Evolutionary conservation across 805 yeast genomes (phyloP).

Genomic region (Zygosaccharomyces pseudorouxii): DNA sequence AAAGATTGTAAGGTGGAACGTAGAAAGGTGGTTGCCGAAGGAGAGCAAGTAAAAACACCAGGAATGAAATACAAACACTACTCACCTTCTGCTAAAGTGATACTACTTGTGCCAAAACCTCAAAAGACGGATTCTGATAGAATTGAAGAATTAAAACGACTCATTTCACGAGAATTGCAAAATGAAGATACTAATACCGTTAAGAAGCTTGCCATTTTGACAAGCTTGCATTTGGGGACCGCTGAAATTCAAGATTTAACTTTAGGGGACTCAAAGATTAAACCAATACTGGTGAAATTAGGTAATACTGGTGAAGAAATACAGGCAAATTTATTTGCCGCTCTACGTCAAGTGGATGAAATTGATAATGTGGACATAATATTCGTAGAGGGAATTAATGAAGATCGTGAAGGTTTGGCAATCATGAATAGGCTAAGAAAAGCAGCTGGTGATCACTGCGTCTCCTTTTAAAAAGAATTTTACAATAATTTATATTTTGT

Average conservation of each 20-base stretch:
- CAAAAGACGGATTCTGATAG: conserved; percentile 35
- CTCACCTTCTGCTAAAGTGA: conserved; percentile 82
- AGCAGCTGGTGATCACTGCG: conserved; percentile 59
- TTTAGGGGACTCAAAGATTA: neutral
- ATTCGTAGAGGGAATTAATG: conserved; percentile 78
- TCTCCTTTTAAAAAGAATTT: conserved; percentile 12
- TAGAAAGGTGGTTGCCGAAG: conserved; percentile 49
- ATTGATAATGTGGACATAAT: conserved; percentile 57
- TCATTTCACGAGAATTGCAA: conserved; percentile 18
- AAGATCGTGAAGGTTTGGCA: conserved; percentile 80
- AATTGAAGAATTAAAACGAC: conserved; percentile 29
- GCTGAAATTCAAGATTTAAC: conserved; percentile 1
- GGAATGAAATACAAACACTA: conserved; percentile 98
- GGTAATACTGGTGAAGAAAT: conserved; percentile 52
- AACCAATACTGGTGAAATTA: conserved; percentile 29
- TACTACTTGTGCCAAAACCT: conserved; percentile 52
- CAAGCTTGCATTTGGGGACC: conserved; percentile 33
- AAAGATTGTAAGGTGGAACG: conserved; percentile 56
- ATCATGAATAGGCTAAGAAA: conserved; percentile 87
- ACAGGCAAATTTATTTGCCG: conserved; percentile 68
- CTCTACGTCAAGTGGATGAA: conserved; percentile 72
- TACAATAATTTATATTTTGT: conserved; percentile 3
- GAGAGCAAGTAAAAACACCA: conserved; percentile 83
- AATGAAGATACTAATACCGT: conserved; percentile 11
- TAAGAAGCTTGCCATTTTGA: conserved; percentile 49